A percentile compares a stretch with the other conserved stretches of the same genome.
Conservation (phyloP, 306 rosid species). For the Quercus rubra region DNA sequence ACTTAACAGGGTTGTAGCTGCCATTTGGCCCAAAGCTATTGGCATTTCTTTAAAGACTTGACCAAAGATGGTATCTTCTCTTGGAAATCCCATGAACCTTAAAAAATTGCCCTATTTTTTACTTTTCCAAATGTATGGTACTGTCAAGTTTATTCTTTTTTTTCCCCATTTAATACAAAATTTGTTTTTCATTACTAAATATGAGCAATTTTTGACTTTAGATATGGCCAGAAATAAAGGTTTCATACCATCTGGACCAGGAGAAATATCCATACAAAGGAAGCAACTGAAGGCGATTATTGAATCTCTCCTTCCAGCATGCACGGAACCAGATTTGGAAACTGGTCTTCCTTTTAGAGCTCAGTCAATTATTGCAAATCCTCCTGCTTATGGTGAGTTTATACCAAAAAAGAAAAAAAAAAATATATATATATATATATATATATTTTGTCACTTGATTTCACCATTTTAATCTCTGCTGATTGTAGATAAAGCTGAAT, state of each 20-base stretch:
- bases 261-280: slow-evolving; percentile 76
- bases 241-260: slow-evolving; percentile 82
- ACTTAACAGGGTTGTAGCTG: background rate
- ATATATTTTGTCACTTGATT: slow-evolving; percentile 27
- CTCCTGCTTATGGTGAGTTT: slow-evolving; percentile 89
- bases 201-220: slow-evolving; percentile 27
- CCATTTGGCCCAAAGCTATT: background rate
- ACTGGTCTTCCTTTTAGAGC: slow-evolving; percentile 78
- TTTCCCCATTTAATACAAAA: background rate
- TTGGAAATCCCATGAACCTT: background rate
- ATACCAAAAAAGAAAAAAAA: too few species aligned
- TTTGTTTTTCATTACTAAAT: slow-evolving; percentile 22
- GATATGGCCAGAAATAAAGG: slow-evolving; percentile 98
- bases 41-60: background rate
- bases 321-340: slow-evolving; percentile 87
- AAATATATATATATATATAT: background rate
- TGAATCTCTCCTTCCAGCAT: slow-evolving; percentile 94
- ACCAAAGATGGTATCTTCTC: background rate
- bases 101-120: background rate
- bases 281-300: slow-evolving; percentile 78
- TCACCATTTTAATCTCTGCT: slow-evolving; percentile 10
- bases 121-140: background rate
- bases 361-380: slow-evolving; percentile 96
- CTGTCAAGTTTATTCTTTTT: slow-evolving; percentile 4
- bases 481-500: background rate